A percentile compares a stretch with the other conserved stretches of the same genome.
Evolutionary conservation across 495 filamentous ascomycete species (phyloP).

Genomic region (Annulohypoxylon moriforme): DNA sequence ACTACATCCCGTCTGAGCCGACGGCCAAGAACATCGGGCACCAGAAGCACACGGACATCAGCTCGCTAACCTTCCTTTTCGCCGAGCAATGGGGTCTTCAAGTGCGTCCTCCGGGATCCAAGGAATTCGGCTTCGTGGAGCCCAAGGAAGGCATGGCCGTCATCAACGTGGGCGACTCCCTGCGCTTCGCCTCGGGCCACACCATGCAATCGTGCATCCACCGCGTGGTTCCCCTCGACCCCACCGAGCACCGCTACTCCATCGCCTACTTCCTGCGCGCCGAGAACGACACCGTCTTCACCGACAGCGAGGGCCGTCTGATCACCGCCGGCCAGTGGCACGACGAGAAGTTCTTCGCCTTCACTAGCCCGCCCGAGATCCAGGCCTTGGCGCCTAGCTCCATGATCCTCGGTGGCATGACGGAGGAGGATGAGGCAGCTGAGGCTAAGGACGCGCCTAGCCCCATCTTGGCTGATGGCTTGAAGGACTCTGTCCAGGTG

Average conservation of each 20-base stretch:
- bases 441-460: slow-evolving; percentile 40
- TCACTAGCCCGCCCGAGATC: slow-evolving; percentile 59
- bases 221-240: slow-evolving; percentile 64
- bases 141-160: slow-evolving; percentile 62
- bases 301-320: slow-evolving; percentile 60
- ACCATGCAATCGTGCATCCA: slow-evolving; percentile 66
- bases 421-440: slow-evolving; percentile 52
- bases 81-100: slow-evolving; percentile 68
- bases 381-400: slow-evolving; percentile 57
- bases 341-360: slow-evolving; percentile 67
- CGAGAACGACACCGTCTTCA: slow-evolving; percentile 64
- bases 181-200: slow-evolving; percentile 63
- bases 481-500: slow-evolving; percentile 38
- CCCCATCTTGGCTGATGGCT: slow-evolving; percentile 30
- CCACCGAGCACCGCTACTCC: slow-evolving; percentile 64
- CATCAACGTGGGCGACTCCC: slow-evolving; percentile 68
- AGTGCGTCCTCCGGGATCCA: slow-evolving; percentile 58
- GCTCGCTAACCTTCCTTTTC: slow-evolving; percentile 67
- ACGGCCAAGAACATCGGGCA: slow-evolving; percentile 59
- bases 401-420: slow-evolving; percentile 60
- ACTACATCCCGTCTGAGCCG: slow-evolving; percentile 59
- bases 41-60: slow-evolving; percentile 70
- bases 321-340: slow-evolving; percentile 66
- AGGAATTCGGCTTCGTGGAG: slow-evolving; percentile 64
- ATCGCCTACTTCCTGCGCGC: slow-evolving; percentile 69